A percentile compares a stretch with the other conserved stretches of the same genome.
These are phyloP conservation scores for Arabis alpina DNA, from an alignment of 345 rosid species.

Conservation along the genomic window DNA sequence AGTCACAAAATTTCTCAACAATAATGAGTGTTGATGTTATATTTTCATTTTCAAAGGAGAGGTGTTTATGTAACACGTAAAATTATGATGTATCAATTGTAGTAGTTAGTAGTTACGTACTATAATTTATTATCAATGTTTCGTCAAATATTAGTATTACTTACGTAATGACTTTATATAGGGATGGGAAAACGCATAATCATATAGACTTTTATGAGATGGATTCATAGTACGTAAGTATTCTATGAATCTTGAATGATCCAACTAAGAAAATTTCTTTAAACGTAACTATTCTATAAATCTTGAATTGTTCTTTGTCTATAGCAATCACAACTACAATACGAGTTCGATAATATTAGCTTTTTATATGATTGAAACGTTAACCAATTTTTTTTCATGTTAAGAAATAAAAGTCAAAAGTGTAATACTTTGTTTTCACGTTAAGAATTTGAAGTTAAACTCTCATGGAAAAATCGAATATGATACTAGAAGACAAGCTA, in stretches of 20 bases:
- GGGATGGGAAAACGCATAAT: constrained; percentile 27
- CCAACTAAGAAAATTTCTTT: constrained; percentile 18
- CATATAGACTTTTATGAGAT: background rate
- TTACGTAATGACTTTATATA: constrained; percentile 16
- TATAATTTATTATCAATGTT: background rate
- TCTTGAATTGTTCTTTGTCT: constrained; percentile 25
- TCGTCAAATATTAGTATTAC: constrained; percentile 19
- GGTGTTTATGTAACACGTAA: background rate
- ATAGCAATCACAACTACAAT: background rate
- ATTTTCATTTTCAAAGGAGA: background rate
- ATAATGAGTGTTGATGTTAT: constrained; percentile 9
- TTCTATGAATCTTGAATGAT: constrained; percentile 29
- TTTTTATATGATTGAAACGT: background rate
- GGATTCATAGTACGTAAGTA: constrained; percentile 15
- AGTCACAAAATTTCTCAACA: background rate
- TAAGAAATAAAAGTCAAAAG: background rate
- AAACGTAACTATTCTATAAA: constrained; percentile 1
- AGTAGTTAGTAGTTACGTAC: background rate
- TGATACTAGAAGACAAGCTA: background rate
- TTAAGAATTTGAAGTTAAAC: background rate
- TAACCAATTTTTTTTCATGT: background rate
- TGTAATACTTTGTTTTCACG: background rate
- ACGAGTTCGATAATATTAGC: background rate
- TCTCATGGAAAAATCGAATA: background rate
- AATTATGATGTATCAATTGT: background rate